Evolutionary conservation across 2,329 filamentous ascomycete genomes (phyloP).

Genomic region (Calonectria leucothoes): DNA sequence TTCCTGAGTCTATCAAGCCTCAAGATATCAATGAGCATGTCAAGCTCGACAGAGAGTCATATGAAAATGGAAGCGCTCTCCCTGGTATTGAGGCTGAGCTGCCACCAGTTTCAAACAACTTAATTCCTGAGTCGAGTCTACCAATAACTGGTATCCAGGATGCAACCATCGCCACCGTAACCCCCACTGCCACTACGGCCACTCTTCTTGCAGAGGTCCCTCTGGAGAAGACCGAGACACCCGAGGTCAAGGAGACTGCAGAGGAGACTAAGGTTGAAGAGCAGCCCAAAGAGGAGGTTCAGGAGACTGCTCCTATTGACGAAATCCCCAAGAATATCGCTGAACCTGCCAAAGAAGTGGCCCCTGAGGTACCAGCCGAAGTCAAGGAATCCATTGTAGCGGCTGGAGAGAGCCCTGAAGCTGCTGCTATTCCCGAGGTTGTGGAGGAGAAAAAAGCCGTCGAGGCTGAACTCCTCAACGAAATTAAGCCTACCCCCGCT

Average conservation of each 20-base stretch:
- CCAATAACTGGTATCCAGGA: conserved; percentile 65
- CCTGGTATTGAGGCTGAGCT: conserved; percentile 63
- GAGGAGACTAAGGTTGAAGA: conserved; percentile 70
- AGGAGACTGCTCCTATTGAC: conserved; percentile 52
- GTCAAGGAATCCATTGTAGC: conserved; percentile 69
- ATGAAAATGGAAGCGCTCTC: conserved; percentile 81
- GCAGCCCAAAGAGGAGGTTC: conserved; percentile 70
- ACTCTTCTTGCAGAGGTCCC: conserved; percentile 76
- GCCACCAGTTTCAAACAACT: conserved; percentile 68
- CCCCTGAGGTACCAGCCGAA: conserved; percentile 64
- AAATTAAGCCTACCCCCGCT: conserved; percentile 59
- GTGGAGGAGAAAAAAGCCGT: conserved; percentile 81
- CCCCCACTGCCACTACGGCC: conserved; percentile 73
- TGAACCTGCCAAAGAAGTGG: conserved; percentile 62
- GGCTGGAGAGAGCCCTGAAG: conserved; percentile 75
- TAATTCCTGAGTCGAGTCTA: conserved; percentile 87
- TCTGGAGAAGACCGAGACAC: conserved; percentile 60
- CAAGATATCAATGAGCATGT: conserved; percentile 79
- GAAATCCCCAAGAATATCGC: conserved; percentile 61
- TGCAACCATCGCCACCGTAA: conserved; percentile 63
- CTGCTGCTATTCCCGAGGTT: conserved; percentile 73
- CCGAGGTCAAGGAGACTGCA: conserved; percentile 74
- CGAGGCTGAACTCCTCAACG: conserved; percentile 78
- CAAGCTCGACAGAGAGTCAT: conserved; percentile 84
- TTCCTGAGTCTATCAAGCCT: conserved; percentile 76